A percentile compares a stretch with the other conserved stretches of the same genome.
These are phyloP conservation scores for Pseudozyma thailandica DNA, from an alignment of 1,284 basidiomycete genomes.

Conservation along the genomic window DNA sequence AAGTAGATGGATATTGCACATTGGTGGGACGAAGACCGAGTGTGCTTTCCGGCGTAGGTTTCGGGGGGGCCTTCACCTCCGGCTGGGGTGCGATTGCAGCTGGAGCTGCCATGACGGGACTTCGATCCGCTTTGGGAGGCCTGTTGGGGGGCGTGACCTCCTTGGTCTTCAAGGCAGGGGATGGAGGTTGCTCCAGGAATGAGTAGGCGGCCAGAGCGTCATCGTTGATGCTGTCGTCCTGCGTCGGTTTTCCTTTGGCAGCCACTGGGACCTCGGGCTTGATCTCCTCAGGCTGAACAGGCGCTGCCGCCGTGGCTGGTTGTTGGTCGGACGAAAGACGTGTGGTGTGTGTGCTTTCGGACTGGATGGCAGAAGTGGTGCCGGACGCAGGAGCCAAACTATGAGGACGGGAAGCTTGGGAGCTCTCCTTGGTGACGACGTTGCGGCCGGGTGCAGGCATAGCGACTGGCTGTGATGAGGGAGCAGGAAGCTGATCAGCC, in stretches of 20 bases:
- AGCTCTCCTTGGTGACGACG: slow-evolving; percentile 34
- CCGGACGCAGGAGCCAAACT: slow-evolving; percentile 33
- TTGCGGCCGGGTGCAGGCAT: slow-evolving; percentile 28
- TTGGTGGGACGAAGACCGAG: slow-evolving; percentile 22
- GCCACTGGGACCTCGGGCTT: slow-evolving; percentile 9
- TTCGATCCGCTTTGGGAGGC: slow-evolving; percentile 13
- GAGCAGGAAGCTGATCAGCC: slow-evolving; percentile 58
- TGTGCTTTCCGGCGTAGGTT: slow-evolving; percentile 14
- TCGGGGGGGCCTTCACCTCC: not conserved
- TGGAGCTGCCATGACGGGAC: slow-evolving; percentile 6
- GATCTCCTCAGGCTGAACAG: slow-evolving; percentile 4
- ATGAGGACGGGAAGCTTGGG: slow-evolving; percentile 40
- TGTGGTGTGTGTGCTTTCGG: slow-evolving; percentile 38
- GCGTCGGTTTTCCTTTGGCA: slow-evolving; percentile 6
- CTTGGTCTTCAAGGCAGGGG: slow-evolving; percentile 37
- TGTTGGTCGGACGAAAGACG: slow-evolving; percentile 37
- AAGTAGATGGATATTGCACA: slow-evolving; percentile 55
- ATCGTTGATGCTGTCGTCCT: slow-evolving; percentile 49
- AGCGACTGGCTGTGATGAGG: slow-evolving; percentile 28
- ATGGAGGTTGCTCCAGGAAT: slow-evolving; percentile 60
- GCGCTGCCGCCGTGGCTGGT: slow-evolving; percentile 1
- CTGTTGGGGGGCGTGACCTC: slow-evolving; percentile 4
- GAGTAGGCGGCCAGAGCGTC: slow-evolving; percentile 62
- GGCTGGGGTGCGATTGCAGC: not conserved
- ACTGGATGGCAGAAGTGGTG: slow-evolving; percentile 29